Base-by-base conservation (phyloP, 768 basidiomycete genomes). In the Asterophora lycoperdoides region DNA sequence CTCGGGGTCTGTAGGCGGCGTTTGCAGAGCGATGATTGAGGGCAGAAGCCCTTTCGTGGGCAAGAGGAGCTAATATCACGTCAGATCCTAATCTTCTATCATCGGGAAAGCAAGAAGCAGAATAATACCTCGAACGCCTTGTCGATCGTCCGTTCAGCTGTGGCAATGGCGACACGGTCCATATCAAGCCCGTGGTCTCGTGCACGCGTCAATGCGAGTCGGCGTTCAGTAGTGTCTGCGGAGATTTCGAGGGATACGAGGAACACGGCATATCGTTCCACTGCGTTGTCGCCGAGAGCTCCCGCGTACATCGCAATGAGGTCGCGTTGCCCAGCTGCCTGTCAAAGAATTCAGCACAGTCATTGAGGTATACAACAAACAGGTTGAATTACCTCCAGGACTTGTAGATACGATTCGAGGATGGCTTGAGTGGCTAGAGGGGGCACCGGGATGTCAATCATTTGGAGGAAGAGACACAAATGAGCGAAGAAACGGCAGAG, bases 261-360 rank as follows among this genome's bases (percentile, higher is more conserved):
- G 82, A 93, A 97, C 57, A 85, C 71, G 0, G 93, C 93, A 57
- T 97, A 98, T 30, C 91, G 85, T 58, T 93, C 88, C 32, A 95
- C 83, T 2, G 93, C 93, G 54, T 92, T 91, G 59, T 91, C 86
- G 5, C 93, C 89, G 17, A 98, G 70, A 23, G 90, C 89, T 11
- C 89, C 83, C 5, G 93, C 93, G 64, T 99, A 98, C 74, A 96
- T 81, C 0, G 95, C 93, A 10, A 98, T 93, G 14, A 98, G 76
- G 35, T 87, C 81, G 29, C 89, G 78, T 66, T 93, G 76, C 14
- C 87, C 89, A 14, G 89, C 86, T 35, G 74, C 72, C 84, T 88
- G 55, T 9, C 7, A 17, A 15, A 5, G 6, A 10, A 19, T 1
- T 44, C 19, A 32, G 35, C 37, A n/a, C 44, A 45, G 41, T 23